Evolutionary conservation across 2,329 filamentous ascomycete species (phyloP), one percentile per base, ranked within the genome.

Genomic region (Magnaporthales sp.): DNA sequence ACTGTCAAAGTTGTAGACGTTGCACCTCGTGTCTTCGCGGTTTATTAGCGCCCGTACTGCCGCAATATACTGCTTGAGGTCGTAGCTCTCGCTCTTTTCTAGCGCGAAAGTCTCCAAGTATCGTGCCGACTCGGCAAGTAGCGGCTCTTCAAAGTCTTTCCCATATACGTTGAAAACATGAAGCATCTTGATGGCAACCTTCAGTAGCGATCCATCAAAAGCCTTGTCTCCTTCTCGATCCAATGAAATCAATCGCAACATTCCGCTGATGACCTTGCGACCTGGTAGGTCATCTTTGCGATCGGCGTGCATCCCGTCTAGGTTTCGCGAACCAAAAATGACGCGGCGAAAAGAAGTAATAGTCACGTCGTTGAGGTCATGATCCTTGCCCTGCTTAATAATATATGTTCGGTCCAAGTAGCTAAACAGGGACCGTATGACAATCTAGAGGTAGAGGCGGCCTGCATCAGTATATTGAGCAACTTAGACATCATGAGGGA

Each of bases 341-440:
- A 82, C 83, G 68, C 78, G 84, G 66, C 91, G 86, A 75, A 98
- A 99, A 68, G 92, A 84, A 15, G 83, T 78, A 66, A 95, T 87
- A 5, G 89, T 87, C 80, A 96, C 88, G 73, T 96, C 92, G 73
- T 93, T 90, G 67, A 99, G 87, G 38, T 90, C 90, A 46, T 84
- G 79, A 26, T 89, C 86, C 70, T 89, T 88, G 62, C 89, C 88
- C 67, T 90, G 89, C 26, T 66, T 66, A 2, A 97, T 81, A 8
- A 99, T 83, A 74, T 93, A 97, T 2, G 93, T 91, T 69, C 95
- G 89, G 75, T 99, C 94, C 70, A 99, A 84, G 74, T 93, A 99
- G 79, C 93, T 96, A 78, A 97, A 98, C 54, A 96, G 90, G 69
- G 91, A 94, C 63, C 93, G 87, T 65, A 99, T 86, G 15, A 89